Evolutionary conservation across 2,329 filamentous ascomycete genomes (phyloP).

Genomic region (Ophiostoma novo-ulmi): DNA sequence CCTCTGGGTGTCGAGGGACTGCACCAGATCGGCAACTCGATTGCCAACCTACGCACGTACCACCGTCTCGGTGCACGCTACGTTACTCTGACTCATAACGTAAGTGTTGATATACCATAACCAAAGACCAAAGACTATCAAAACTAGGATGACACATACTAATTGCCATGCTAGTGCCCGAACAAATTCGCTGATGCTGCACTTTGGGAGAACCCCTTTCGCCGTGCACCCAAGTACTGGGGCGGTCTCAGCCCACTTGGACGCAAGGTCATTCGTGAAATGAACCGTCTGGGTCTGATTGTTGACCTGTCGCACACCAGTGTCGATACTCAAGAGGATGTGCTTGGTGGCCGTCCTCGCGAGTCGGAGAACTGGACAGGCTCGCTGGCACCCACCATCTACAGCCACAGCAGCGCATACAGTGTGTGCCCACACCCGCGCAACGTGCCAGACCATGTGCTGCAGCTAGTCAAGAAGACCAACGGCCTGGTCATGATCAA

Average conservation of each 20-base stretch:
- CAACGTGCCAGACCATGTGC: slow-evolving; percentile 81
- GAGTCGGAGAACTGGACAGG: slow-evolving; percentile 58
- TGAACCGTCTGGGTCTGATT: slow-evolving; percentile 94
- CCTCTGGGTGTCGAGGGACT: slow-evolving; percentile 80
- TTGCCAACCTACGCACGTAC: slow-evolving; percentile 69
- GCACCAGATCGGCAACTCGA: slow-evolving; percentile 86
- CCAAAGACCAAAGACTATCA: not conserved
- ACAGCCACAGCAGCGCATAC: slow-evolving; percentile 79
- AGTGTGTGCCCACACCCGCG: slow-evolving; percentile 79
- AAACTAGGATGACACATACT: not conserved
- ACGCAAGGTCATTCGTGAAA: slow-evolving; percentile 67
- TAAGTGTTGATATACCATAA: slow-evolving; percentile 3
- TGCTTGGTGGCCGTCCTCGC: slow-evolving; percentile 53
- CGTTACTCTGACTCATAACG: slow-evolving; percentile 81
- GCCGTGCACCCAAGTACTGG: slow-evolving; percentile 56
- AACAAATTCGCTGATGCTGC: slow-evolving; percentile 86
- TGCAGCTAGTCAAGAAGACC: slow-evolving; percentile 67
- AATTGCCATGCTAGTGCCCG: slow-evolving; percentile 52
- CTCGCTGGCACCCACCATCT: slow-evolving; percentile 77
- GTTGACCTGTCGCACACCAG: slow-evolving; percentile 77
- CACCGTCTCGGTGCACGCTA: slow-evolving; percentile 78
- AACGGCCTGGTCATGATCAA: slow-evolving; percentile 87
- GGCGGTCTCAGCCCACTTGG: slow-evolving; percentile 69
- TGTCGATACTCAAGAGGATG: slow-evolving; percentile 78
- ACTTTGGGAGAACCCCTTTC: slow-evolving; percentile 50